Evolutionary conservation across 2,329 filamentous ascomycete genomes (phyloP).

Genomic region (Rhynchosporium graminicola): DNA sequence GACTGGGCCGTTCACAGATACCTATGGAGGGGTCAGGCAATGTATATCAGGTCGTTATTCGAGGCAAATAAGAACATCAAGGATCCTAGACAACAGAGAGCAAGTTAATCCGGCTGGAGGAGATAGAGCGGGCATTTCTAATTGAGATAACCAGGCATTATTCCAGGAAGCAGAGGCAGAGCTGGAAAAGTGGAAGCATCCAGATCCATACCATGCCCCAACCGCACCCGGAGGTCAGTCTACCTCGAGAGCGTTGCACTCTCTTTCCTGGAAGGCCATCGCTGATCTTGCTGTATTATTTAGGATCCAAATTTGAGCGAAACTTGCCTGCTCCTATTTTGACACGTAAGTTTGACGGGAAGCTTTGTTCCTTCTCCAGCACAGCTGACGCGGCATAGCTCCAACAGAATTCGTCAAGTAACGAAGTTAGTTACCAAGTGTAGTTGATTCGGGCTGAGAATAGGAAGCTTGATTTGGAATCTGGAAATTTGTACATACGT

Average conservation of each 20-base stretch:
- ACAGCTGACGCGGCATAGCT: constrained; percentile 27
- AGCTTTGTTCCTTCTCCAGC: neutral
- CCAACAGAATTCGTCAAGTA: constrained; percentile 35
- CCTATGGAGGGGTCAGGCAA: constrained; percentile 91
- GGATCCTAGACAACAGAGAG: constrained; percentile 83
- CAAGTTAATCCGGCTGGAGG: constrained; percentile 18
- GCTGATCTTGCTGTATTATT: constrained; percentile 13
- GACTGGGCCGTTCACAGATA: constrained; percentile 95
- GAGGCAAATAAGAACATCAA: constrained; percentile 86
- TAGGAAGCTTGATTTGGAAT: constrained; percentile 5
- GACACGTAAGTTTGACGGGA: constrained; percentile 64
- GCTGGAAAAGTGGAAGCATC: constrained; percentile 94
- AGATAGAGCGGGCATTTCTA: constrained; percentile 12
- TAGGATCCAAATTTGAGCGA: constrained; percentile 94
- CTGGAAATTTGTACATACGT: constrained; percentile 25
- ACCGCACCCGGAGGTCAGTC: constrained; percentile 86
- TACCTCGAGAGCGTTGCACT: neutral
- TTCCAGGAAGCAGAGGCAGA: constrained; percentile 86
- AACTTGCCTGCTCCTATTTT: constrained; percentile 81
- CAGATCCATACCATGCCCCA: constrained; percentile 86
- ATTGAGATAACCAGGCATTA: constrained; percentile 61
- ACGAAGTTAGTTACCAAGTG: neutral
- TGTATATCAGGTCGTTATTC: constrained; percentile 94
- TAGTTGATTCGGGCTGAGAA: neutral
- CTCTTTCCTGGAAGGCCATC: neutral